A percentile compares a stretch with the other conserved stretches of the same genome.
phyloP scores from a whole-genome alignment of 2,329 filamentous ascomycete genomes.

The Immersiporthe knoxdaviesiana region DNA sequence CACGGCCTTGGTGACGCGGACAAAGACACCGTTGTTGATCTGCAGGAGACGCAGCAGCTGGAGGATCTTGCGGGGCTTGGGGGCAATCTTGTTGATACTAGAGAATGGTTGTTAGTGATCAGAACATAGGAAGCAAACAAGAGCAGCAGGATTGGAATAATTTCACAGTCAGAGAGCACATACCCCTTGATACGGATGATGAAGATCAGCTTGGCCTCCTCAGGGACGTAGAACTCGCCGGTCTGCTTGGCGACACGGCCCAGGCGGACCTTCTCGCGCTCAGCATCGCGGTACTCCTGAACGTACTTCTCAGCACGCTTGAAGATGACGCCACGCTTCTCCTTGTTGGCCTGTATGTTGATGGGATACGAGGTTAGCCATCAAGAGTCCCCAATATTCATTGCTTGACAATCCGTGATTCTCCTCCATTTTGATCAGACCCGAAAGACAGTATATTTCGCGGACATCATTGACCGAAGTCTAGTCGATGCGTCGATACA shows the following conservation, averaged over 20 bases:
- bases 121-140: not conserved
- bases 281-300: slow-evolving; percentile 97
- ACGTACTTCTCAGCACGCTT: slow-evolving; percentile 99
- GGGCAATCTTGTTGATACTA: slow-evolving; percentile 99
- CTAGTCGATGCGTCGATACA: slow-evolving; percentile 78
- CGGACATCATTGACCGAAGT: slow-evolving; percentile 94
- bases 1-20: slow-evolving; percentile 94
- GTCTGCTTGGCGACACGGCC: slow-evolving; percentile 86
- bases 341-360: slow-evolving; percentile 91
- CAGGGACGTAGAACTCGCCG: slow-evolving; percentile 91
- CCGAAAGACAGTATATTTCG: slow-evolving; percentile 99
- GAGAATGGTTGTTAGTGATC: slow-evolving; percentile 25
- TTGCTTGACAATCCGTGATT: slow-evolving; percentile 15
- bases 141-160: slow-evolving; percentile 24
- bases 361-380: slow-evolving; percentile 34
- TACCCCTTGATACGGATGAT: slow-evolving; percentile 98
- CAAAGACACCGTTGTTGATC: slow-evolving; percentile 99
- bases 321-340: slow-evolving; percentile 99
- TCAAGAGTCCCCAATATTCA: slow-evolving; percentile 39
- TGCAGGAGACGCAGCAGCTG: slow-evolving; percentile 99
- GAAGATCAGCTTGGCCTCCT: slow-evolving; percentile 96
- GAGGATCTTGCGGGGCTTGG: slow-evolving; percentile 99
- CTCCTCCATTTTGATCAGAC: slow-evolving; percentile 67
- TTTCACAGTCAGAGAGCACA: slow-evolving; percentile 36
- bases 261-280: slow-evolving; percentile 98